These are phyloP conservation scores for Aspergillus kassunensis DNA, from an alignment of 495 filamentous ascomycete genomes.

Conservation along the genomic window DNA sequence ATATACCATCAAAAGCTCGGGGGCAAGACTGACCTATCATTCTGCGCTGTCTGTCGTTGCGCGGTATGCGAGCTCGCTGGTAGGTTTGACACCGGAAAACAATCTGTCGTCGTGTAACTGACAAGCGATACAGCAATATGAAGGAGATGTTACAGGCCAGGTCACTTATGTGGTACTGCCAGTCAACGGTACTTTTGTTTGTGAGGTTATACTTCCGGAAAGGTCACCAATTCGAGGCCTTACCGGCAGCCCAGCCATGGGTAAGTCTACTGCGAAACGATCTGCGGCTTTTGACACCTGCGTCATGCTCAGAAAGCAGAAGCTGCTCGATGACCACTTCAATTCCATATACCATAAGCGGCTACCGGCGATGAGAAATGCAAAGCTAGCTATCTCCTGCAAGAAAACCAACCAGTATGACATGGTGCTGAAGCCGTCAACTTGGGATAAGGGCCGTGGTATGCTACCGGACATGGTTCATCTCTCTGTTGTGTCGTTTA, in stretches of 20 bases:
- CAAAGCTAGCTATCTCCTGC: conserved; percentile 74
- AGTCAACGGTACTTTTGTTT: conserved; percentile 60
- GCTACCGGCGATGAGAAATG: conserved; percentile 83
- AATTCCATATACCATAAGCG: conserved; percentile 68
- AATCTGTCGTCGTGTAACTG: not conserved
- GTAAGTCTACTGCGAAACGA: conserved; percentile 78
- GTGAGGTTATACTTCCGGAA: conserved; percentile 79
- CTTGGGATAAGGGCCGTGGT: conserved; percentile 62
- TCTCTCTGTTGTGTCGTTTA: conserved; percentile 60
- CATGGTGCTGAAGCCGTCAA: conserved; percentile 73
- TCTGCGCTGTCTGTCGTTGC: conserved; percentile 64
- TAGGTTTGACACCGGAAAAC: conserved; percentile 24
- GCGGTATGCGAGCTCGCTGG: conserved; percentile 57
- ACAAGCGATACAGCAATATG: conserved; percentile 48
- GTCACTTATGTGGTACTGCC: conserved; percentile 60
- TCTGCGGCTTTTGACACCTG: conserved; percentile 89
- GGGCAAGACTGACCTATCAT: conserved; percentile 76
- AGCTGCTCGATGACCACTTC: conserved; percentile 68
- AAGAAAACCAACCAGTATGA: conserved; percentile 69
- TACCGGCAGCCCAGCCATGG: conserved; percentile 55
- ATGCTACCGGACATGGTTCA: conserved; percentile 55
- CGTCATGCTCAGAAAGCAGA: conserved; percentile 59
- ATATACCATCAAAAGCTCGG: conserved; percentile 63
- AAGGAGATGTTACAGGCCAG: conserved; percentile 48
- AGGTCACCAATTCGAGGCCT: conserved; percentile 65